Percentiles rank a stretch among this genome's conserved stretches.
phyloP scores from a whole-genome alignment of 2,329 filamentous ascomycete species.

The Bipolaris gigantea region DNA sequence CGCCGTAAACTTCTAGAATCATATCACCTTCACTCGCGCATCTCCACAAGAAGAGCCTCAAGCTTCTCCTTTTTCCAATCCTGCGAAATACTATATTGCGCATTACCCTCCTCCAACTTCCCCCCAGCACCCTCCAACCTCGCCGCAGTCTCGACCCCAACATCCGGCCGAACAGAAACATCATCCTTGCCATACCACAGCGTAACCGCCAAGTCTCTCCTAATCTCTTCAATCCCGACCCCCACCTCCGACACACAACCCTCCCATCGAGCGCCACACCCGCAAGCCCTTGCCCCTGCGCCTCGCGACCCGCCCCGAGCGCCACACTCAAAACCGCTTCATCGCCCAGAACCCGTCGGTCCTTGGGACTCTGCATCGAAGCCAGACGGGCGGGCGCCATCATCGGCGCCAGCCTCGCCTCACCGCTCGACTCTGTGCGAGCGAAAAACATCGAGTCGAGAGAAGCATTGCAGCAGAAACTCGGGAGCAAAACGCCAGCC shows the following conservation, averaged over 20 bases:
- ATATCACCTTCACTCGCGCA: background rate
- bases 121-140: slow-evolving; percentile 27
- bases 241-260: slow-evolving; percentile 32
- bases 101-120: slow-evolving; percentile 40
- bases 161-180: slow-evolving; percentile 37
- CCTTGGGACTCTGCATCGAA: slow-evolving; percentile 21
- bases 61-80: slow-evolving; percentile 24
- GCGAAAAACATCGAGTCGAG: slow-evolving; percentile 20
- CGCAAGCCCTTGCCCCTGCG: slow-evolving; percentile 38
- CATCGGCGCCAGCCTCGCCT: slow-evolving; percentile 23
- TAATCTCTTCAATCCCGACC: slow-evolving; percentile 42
- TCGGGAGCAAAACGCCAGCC: slow-evolving; percentile 32
- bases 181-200: slow-evolving; percentile 38
- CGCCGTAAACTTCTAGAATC: background rate
- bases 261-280: slow-evolving; percentile 36
- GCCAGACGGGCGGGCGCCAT: background rate
- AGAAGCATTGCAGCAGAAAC: slow-evolving; percentile 30
- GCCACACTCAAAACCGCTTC: slow-evolving; percentile 24
- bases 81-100: slow-evolving; percentile 33
- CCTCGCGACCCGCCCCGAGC: slow-evolving; percentile 26
- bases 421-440: slow-evolving; percentile 40
- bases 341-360: slow-evolving; percentile 26
- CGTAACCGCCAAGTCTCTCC: slow-evolving; percentile 40
- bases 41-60: slow-evolving; percentile 11
- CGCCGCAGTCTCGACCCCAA: slow-evolving; percentile 38